A percentile compares a stretch with the other conserved stretches of the same genome.
Evolutionary conservation across 768 basidiomycete genomes (phyloP).

Genomic region (Russula brevipes): DNA sequence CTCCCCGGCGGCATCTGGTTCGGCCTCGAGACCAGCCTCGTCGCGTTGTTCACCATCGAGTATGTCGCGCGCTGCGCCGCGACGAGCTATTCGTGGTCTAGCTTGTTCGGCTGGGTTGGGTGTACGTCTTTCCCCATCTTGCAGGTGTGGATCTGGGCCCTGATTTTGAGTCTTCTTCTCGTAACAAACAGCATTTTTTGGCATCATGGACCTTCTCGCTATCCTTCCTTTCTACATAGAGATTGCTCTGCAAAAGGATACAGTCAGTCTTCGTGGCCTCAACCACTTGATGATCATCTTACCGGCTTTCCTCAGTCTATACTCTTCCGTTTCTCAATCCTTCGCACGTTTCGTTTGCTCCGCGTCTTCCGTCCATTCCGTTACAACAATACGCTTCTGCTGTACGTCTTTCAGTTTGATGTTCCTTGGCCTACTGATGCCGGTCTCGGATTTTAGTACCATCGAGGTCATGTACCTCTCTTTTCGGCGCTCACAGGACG

Average conservation of each 20-base stretch:
- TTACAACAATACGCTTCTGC: constrained; percentile 74
- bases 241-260: constrained; percentile 77
- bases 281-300: neutral
- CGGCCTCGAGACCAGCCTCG: constrained; percentile 79
- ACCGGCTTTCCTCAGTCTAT: constrained; percentile 50
- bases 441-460: constrained; percentile 42
- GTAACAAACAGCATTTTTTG: constrained; percentile 60
- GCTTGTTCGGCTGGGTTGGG: constrained; percentile 57
- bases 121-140: constrained; percentile 42
- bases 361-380: constrained; percentile 89
- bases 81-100: constrained; percentile 65
- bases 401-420: constrained; percentile 39
- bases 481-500: constrained; percentile 79
- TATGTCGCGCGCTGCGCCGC: constrained; percentile 68
- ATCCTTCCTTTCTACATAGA: constrained; percentile 90
- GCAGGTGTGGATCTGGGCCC: neutral
- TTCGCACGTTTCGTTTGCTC: constrained; percentile 83
- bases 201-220: constrained; percentile 78
- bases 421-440: neutral
- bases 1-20: constrained; percentile 74
- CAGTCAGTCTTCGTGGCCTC: constrained; percentile 43
- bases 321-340: constrained; percentile 84
- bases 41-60: constrained; percentile 83
- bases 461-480: constrained; percentile 93
- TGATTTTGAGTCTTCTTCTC: neutral